A percentile compares a stretch with the other conserved stretches of the same genome.
Conservation (phyloP, 1,284 basidiomycete species). For the Chondrostereum purpureum region DNA sequence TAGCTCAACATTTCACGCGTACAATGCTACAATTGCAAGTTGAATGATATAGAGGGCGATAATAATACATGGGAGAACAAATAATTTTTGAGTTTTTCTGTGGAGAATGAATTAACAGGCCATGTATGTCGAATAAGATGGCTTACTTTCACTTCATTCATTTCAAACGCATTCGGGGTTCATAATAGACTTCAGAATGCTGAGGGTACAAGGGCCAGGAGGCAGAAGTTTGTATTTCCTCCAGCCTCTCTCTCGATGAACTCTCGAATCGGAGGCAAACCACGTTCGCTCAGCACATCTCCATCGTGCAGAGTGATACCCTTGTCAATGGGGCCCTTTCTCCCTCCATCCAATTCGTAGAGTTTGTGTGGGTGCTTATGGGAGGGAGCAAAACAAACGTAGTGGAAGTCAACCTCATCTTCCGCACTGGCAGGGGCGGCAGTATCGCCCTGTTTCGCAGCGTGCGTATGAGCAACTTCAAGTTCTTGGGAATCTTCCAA, state of each 20-base stretch:
- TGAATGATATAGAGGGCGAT: too few species aligned
- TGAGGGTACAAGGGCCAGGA: conserved; percentile 28
- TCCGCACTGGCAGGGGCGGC: conserved; percentile 19
- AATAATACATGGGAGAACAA: too few species aligned
- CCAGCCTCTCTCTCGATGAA: conserved; percentile 21
- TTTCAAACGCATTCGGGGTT: too few species aligned
- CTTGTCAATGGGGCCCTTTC: conserved; percentile 27
- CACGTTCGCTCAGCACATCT: conserved; percentile 22
- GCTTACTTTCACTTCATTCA: too few species aligned
- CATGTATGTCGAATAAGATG: too few species aligned
- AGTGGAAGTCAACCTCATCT: conserved; percentile 26
- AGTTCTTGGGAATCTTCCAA: conserved; percentile 26
- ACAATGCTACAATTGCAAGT: too few species aligned
- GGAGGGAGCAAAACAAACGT: conserved; percentile 26
- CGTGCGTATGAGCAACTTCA: conserved; percentile 22
- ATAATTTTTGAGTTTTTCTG: too few species aligned
- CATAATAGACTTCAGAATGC: too few species aligned
- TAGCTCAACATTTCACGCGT: too few species aligned
- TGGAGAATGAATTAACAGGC: too few species aligned
- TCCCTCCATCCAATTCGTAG: conserved; percentile 28
- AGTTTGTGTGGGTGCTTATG: conserved; percentile 19
- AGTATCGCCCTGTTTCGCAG: conserved; percentile 22
- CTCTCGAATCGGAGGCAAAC: conserved; percentile 21
- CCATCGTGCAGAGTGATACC: conserved; percentile 17
- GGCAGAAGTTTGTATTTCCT: conserved; percentile 23